A percentile compares a stretch with the other conserved stretches of the same genome.
phyloP scores from a whole-genome alignment of 805 yeast species.

The Lachancea fermentati region DNA sequence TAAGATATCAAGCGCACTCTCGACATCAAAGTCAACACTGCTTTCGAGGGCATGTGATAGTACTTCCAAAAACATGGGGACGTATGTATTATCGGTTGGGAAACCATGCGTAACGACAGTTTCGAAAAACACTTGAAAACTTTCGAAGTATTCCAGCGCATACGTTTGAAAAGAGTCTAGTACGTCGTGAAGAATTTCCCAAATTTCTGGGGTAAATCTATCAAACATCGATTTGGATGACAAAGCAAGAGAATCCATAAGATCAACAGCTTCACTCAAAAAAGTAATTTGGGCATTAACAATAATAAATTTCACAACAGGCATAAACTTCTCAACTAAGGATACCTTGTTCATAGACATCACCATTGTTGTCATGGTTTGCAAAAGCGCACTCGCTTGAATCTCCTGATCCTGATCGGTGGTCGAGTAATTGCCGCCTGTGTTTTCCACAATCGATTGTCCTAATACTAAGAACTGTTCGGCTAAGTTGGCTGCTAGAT shows the following conservation, averaged over 20 bases:
- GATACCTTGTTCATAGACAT: slow-evolving; percentile 56
- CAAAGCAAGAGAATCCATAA: slow-evolving; percentile 50
- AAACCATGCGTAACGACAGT: slow-evolving; percentile 49
- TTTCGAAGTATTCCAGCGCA: slow-evolving; percentile 54
- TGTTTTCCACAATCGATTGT: slow-evolving; percentile 48
- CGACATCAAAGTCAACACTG: slow-evolving; percentile 36
- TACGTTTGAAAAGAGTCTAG: slow-evolving; percentile 52
- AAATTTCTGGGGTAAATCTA: slow-evolving; percentile 44
- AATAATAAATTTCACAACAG: slow-evolving; percentile 55
- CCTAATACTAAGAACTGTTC: slow-evolving; percentile 57
- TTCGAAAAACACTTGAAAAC: slow-evolving; percentile 52
- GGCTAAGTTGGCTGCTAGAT: slow-evolving; percentile 53
- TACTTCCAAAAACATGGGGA: slow-evolving; percentile 26
- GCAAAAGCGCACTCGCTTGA: slow-evolving; percentile 62
- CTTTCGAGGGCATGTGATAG: slow-evolving; percentile 26
- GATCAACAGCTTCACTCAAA: slow-evolving; percentile 56
- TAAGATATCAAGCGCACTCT: slow-evolving; percentile 33
- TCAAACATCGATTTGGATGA: slow-evolving; percentile 42
- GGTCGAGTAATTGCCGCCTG: slow-evolving; percentile 26
- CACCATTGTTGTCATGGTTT: slow-evolving; percentile 69
- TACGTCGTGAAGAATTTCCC: slow-evolving; percentile 47
- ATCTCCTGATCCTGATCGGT: slow-evolving; percentile 56
- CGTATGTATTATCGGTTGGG: slow-evolving; percentile 28
- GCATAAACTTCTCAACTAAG: slow-evolving; percentile 49
- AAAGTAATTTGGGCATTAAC: slow-evolving; percentile 55